Conservation (phyloP, 441 rosid species). For the Arabidopsis lyrata region DNA sequence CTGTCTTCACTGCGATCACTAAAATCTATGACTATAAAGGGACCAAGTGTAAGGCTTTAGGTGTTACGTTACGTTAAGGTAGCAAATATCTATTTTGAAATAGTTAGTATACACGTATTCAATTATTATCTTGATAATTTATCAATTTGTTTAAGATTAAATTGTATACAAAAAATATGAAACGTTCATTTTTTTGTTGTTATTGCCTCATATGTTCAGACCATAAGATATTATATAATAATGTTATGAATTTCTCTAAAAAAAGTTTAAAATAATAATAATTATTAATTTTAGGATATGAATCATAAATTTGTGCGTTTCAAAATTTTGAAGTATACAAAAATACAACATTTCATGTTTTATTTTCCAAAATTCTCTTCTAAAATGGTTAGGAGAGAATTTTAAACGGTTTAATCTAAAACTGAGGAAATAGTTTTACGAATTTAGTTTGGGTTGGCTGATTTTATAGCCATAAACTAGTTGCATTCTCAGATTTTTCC, state of each 20-base stretch:
- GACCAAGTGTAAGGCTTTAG: conserved; percentile 35
- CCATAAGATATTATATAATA: too few relatives aligned
- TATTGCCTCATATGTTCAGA: background rate
- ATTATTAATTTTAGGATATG: background rate
- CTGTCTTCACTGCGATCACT: background rate
- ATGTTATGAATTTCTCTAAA: background rate
- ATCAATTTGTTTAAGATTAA: background rate
- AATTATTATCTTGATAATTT: conserved; percentile 11
- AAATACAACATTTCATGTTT: background rate
- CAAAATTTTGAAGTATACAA: too few relatives aligned
- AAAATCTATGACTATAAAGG: conserved; percentile 16
- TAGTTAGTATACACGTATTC: background rate
- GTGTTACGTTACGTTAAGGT: conserved; percentile 20
- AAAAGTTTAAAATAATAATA: too few relatives aligned
- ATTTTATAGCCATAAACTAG: too few relatives aligned
- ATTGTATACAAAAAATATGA: background rate
- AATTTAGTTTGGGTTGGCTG: background rate
- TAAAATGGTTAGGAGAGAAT: too few relatives aligned
- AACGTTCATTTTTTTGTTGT: background rate
- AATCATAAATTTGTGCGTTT: background rate
- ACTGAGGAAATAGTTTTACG: background rate
- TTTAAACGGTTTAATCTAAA: too few relatives aligned
- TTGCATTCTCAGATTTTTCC: too few relatives aligned
- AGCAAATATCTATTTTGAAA: conserved; percentile 28
- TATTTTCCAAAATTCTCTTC: too few relatives aligned